Evolutionary conservation across 1,139 yeast species (phyloP).

Genomic region (Scheffersomyces illinoinensis): DNA sequence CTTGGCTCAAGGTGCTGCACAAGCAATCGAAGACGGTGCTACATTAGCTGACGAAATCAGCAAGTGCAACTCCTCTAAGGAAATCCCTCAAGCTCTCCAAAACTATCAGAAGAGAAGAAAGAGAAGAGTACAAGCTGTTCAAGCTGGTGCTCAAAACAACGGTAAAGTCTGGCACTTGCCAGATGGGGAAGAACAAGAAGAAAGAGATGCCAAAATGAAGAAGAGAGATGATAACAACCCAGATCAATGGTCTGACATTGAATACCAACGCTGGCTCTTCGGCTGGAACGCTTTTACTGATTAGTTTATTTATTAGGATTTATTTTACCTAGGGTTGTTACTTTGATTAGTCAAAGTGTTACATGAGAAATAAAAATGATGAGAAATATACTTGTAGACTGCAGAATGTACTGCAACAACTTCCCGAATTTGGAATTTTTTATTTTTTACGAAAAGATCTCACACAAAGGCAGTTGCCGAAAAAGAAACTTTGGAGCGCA

Average conservation of each 20-base stretch:
- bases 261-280: conserved; percentile 13
- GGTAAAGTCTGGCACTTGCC: conserved; percentile 4
- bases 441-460: too few relatives aligned
- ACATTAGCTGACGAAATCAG: conserved; percentile 17
- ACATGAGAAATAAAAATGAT: too few relatives aligned
- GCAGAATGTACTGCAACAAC: too few relatives aligned
- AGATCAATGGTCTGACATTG: conserved; percentile 13
- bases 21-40: conserved; percentile 36
- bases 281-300: conserved; percentile 13
- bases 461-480: too few relatives aligned
- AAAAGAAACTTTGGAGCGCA: too few relatives aligned
- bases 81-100: conserved; percentile 9
- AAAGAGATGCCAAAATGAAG: not conserved
- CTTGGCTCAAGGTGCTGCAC: conserved; percentile 42
- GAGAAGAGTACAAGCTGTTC: not conserved
- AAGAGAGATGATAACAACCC: conserved; percentile 8
- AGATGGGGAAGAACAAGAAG: conserved; percentile 6
- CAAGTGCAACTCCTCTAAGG: conserved; percentile 9
- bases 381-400: too few relatives aligned
- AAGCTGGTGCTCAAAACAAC: not conserved
- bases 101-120: not conserved
- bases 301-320: not conserved
- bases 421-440: too few relatives aligned
- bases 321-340: too few relatives aligned
- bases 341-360: too few relatives aligned